Percentiles rank a stretch among this genome's conserved stretches.
Conservation (phyloP, 2,329 filamentous ascomycete genomes). For the Zasmidium angulare region DNA sequence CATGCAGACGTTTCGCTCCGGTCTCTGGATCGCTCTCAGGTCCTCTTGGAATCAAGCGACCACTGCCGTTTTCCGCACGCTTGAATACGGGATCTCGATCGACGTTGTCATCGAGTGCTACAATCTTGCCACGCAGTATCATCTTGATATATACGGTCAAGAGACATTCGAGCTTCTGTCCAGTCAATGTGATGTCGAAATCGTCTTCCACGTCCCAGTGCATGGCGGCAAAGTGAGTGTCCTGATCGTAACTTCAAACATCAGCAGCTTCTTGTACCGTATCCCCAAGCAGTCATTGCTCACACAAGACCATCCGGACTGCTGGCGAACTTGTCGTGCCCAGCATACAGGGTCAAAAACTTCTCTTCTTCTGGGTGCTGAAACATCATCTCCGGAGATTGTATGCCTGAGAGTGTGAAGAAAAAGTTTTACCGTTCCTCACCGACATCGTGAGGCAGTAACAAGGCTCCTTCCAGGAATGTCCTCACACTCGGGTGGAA, state of each 20-base stretch:
- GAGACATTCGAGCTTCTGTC: conserved; percentile 14
- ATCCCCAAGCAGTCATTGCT: neutral
- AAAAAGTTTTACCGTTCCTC: conserved; percentile 9
- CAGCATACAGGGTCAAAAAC: conserved; percentile 8
- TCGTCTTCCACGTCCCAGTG: conserved; percentile 18
- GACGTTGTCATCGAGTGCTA: conserved; percentile 7
- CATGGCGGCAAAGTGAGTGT: conserved; percentile 13
- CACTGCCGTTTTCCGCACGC: neutral
- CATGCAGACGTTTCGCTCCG: neutral
- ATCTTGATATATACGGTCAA: conserved; percentile 20
- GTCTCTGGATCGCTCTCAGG: neutral
- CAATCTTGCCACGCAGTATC: conserved; percentile 14
- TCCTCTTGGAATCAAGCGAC: neutral
- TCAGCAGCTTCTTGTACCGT: neutral
- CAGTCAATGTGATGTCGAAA: neutral
- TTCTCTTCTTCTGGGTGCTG: neutral
- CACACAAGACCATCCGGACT: conserved; percentile 17
- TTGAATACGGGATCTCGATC: conserved; percentile 1
- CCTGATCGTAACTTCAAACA: conserved; percentile 9
- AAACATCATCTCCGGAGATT: neutral
- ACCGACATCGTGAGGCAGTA: neutral
- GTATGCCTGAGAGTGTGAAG: conserved; percentile 10
- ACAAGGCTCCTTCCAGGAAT: conserved; percentile 11
- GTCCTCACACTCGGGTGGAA: conserved; percentile 9
- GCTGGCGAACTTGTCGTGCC: conserved; percentile 1